Evolutionary conservation across 768 basidiomycete species (phyloP).

Genomic region (Leccinum subgranulosum): DNA sequence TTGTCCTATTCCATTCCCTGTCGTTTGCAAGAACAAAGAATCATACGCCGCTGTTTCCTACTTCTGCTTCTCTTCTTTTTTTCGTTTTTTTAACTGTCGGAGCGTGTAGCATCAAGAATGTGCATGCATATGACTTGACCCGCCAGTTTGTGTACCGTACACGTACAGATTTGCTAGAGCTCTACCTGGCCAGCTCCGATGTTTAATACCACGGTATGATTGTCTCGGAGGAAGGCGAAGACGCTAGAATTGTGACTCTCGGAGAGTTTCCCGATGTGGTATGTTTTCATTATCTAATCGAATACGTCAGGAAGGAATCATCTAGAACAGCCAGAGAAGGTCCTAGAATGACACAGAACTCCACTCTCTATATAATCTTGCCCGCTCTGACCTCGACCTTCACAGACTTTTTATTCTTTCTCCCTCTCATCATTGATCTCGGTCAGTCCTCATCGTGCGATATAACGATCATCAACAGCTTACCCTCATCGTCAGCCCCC

Average conservation of each 20-base stretch:
- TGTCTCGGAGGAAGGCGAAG: not conserved
- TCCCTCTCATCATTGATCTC: slow-evolving; percentile 6
- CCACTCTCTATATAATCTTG: slow-evolving; percentile 30
- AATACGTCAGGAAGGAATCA: slow-evolving; percentile 30
- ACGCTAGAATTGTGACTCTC: not conserved
- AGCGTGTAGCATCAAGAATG: slow-evolving; percentile 25
- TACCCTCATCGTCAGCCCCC: slow-evolving; percentile 8
- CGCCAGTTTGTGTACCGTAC: slow-evolving; percentile 21
- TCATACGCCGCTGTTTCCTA: slow-evolving; percentile 10
- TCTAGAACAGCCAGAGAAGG: slow-evolving; percentile 34
- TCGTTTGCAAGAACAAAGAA: slow-evolving; percentile 16
- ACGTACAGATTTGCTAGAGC: slow-evolving; percentile 26
- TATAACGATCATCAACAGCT: not conserved
- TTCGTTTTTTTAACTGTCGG: slow-evolving; percentile 5
- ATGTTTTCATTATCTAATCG: slow-evolving; percentile 33
- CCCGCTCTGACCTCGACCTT: not conserved
- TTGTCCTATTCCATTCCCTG: slow-evolving; percentile 16
- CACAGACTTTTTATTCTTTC: slow-evolving; percentile 10
- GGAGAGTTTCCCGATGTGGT: slow-evolving; percentile 2
- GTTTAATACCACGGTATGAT: slow-evolving; percentile 7
- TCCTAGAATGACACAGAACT: slow-evolving; percentile 34
- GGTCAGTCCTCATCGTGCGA: slow-evolving; percentile 18
- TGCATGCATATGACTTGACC: slow-evolving; percentile 28
- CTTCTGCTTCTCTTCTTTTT: slow-evolving; percentile 3
- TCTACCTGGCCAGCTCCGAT: slow-evolving; percentile 12